Percentiles rank a stretch among this genome's conserved stretches.
Conservation (phyloP, 2,329 filamentous ascomycete genomes). For the Albifimbria verrucaria region DNA sequence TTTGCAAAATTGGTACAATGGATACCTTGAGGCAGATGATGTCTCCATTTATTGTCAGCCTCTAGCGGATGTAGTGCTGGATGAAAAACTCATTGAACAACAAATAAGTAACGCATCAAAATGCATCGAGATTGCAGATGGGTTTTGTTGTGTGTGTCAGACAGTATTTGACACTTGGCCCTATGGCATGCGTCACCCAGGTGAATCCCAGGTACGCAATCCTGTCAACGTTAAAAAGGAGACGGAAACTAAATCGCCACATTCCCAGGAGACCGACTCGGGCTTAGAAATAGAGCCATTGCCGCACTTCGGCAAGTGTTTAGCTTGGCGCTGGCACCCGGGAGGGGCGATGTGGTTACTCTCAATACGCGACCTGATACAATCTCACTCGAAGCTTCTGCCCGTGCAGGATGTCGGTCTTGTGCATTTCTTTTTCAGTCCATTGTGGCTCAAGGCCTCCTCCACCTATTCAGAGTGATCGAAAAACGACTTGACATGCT, state of each 20-base stretch:
- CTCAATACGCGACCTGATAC: not conserved
- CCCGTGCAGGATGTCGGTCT: not conserved
- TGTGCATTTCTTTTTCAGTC: not conserved
- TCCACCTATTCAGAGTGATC: not conserved
- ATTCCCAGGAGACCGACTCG: not conserved
- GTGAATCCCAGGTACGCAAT: not conserved
- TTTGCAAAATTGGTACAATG: too few species aligned
- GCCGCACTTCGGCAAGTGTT: too few species aligned
- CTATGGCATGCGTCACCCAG: not conserved
- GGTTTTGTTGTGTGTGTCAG: not conserved
- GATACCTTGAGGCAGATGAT: too few species aligned
- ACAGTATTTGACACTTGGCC: not conserved
- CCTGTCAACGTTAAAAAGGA: not conserved
- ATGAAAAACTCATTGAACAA: not conserved
- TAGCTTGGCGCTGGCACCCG: too few species aligned
- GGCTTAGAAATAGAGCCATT: too few species aligned
- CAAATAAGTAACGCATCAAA: not conserved
- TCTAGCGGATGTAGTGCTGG: too few species aligned
- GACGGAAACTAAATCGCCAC: not conserved
- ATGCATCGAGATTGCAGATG: not conserved
- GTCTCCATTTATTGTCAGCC: too few species aligned
- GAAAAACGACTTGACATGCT: not conserved
- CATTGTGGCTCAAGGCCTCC: not conserved
- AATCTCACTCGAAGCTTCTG: not conserved
- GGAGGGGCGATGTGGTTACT: not conserved